These are phyloP conservation scores for Stereocaulon alpinum DNA, from an alignment of 495 filamentous ascomycete genomes.

Conservation along the genomic window DNA sequence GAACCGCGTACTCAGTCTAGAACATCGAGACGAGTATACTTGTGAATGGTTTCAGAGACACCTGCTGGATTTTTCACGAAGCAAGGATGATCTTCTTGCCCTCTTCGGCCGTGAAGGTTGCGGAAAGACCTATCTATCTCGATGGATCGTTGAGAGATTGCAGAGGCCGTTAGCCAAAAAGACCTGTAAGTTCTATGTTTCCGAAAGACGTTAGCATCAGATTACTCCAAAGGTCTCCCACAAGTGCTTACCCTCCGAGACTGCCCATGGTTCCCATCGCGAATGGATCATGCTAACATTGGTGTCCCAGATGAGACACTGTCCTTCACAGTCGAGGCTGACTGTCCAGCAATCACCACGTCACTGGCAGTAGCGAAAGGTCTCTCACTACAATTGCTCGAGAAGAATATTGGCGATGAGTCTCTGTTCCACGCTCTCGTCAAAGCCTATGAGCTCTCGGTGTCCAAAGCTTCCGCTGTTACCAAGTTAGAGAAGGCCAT, in stretches of 20 bases:
- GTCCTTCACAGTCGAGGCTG: conserved; percentile 23
- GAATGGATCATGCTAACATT: not conserved
- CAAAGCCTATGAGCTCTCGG: conserved; percentile 31
- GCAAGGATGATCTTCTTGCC: conserved; percentile 41
- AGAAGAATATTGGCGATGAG: conserved; percentile 45
- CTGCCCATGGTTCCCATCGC: too few relatives aligned
- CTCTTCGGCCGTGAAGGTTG: conserved; percentile 44
- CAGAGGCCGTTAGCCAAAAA: conserved; percentile 46
- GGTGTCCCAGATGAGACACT: conserved; percentile 7
- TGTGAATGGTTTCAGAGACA: conserved; percentile 53
- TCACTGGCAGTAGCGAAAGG: conserved; percentile 44
- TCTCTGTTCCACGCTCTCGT: conserved; percentile 35
- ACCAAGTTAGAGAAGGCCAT: conserved; percentile 38
- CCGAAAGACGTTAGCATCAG: not conserved
- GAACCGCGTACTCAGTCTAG: conserved; percentile 42
- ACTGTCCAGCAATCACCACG: conserved; percentile 34
- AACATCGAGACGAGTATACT: conserved; percentile 45
- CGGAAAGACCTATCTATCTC: conserved; percentile 50
- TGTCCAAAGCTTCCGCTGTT: conserved; percentile 23
- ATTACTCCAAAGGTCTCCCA: too few relatives aligned
- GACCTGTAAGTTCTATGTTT: conserved; percentile 30
- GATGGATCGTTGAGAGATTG: conserved; percentile 50
- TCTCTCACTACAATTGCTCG: conserved; percentile 49
- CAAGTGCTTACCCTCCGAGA: too few relatives aligned
- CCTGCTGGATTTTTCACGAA: conserved; percentile 44